phyloP scores from a whole-genome alignment of 164 flowering plant species.

The Magnolia changhungtana region DNA sequence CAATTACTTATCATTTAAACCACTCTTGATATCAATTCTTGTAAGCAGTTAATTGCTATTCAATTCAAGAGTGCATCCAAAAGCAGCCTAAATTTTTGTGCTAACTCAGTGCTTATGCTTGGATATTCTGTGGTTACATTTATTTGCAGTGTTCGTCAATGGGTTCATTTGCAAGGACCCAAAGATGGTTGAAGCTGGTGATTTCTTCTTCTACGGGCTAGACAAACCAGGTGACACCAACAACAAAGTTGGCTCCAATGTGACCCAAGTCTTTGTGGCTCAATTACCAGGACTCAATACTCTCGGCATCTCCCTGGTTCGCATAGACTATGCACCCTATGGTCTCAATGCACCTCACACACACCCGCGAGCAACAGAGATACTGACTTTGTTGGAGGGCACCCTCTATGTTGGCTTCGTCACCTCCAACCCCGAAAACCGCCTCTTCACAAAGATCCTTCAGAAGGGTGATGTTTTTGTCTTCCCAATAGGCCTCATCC shows the following conservation, averaged over 20 bases:
- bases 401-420: constrained; percentile 9
- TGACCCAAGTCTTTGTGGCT: constrained; percentile 11
- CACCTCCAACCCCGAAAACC: constrained; percentile 8
- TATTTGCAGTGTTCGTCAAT: constrained; percentile 9
- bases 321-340: constrained; percentile 12
- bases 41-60: no score
- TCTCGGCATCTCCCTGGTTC: constrained; percentile 11
- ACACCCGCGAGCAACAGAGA: constrained; percentile 10
- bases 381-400: constrained; percentile 10
- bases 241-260: constrained; percentile 10
- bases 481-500: constrained; percentile 13
- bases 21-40: no score
- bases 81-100: no score
- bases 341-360: constrained; percentile 17
- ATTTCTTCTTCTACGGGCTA: constrained; percentile 15
- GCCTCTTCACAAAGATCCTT: constrained; percentile 5
- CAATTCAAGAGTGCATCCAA: no score
- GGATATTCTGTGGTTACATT: not conserved
- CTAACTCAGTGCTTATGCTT: no score
- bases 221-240: constrained; percentile 14
- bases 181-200: constrained; percentile 5
- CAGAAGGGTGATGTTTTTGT: constrained; percentile 13
- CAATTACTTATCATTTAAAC: no score
- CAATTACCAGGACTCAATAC: constrained; percentile 7
- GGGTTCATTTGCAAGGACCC: constrained; percentile 21